Conservation (phyloP, 768 basidiomycete genomes). For the Collybiopsis luxurians region DNA sequence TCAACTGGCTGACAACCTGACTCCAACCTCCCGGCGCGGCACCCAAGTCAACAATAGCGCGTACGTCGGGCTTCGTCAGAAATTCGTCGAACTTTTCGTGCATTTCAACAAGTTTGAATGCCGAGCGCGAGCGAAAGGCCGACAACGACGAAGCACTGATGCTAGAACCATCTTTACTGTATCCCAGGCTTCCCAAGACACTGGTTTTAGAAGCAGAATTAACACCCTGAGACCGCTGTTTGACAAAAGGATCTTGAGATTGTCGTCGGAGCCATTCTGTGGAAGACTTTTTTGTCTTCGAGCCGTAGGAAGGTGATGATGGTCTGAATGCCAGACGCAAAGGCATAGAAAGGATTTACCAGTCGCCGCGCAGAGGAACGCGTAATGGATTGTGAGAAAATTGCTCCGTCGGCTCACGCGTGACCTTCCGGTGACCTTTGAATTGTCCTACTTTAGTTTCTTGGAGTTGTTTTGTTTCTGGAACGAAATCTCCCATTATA, state of each 20-base stretch:
- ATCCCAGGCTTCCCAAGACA: conserved; percentile 18
- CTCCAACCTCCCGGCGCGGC: conserved; percentile 95
- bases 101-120: conserved; percentile 89
- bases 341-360: no score
- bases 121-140: conserved; percentile 79
- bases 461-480: no score
- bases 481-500: no score
- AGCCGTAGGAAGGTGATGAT: neutral
- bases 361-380: no score
- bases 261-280: conserved; percentile 70
- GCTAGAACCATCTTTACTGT: conserved; percentile 17
- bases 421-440: no score
- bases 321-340: neutral
- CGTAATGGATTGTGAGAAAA: no score
- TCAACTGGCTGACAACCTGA: conserved; percentile 60
- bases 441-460: no score
- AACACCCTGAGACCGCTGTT: conserved; percentile 34
- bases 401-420: no score
- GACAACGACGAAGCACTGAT: neutral
- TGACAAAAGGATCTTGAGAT: conserved; percentile 68
- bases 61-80: conserved; percentile 48
- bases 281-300: conserved; percentile 34
- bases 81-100: conserved; percentile 54
- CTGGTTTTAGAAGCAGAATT: neutral
- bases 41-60: conserved; percentile 80